Conservation (phyloP, 2,329 filamentous ascomycete genomes). For the Penicillium sp. region DNA sequence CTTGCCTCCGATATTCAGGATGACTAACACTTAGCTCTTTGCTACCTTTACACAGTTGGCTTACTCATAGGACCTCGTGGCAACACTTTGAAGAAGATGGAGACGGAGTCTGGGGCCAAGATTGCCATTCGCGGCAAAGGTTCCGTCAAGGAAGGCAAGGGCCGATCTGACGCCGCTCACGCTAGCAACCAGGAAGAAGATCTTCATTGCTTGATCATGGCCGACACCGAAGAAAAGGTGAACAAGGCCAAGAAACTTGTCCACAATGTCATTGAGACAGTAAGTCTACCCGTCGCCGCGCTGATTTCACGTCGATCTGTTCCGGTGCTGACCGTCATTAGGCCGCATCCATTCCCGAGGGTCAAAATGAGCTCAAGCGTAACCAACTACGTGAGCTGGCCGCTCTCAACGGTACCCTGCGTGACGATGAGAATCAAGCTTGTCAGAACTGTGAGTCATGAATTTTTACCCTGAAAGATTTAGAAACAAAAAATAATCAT, state of each 20-base stretch:
- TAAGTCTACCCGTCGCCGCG: conserved; percentile 47
- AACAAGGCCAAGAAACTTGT: conserved; percentile 98
- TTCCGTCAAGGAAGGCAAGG: conserved; percentile 99
- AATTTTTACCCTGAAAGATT: too few relatives aligned
- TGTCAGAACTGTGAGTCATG: conserved; percentile 77
- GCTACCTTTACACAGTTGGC: conserved; percentile 77
- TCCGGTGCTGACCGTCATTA: conserved; percentile 39
- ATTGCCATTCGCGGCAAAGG: conserved; percentile 99
- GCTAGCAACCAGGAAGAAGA: conserved; percentile 99
- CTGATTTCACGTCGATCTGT: background rate
- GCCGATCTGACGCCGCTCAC: conserved; percentile 95
- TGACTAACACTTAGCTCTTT: conserved; percentile 88
- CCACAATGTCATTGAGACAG: conserved; percentile 97
- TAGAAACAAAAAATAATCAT: background rate
- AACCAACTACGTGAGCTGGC: conserved; percentile 97
- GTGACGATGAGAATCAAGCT: conserved; percentile 98
- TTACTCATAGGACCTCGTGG: conserved; percentile 99
- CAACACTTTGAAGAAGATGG: conserved; percentile 99
- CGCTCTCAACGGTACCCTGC: conserved; percentile 95
- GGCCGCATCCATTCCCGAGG: conserved; percentile 97
- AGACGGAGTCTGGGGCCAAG: conserved; percentile 92
- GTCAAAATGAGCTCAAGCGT: conserved; percentile 96
- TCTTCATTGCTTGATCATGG: conserved; percentile 98
- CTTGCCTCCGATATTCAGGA: conserved; percentile 35
- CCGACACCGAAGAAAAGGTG: conserved; percentile 98